Percentiles rank a stretch among this genome's conserved stretches.
Evolutionary conservation across 139 green algal species (phyloP).

Genomic region (Auxenochlorella protothecoides): DNA sequence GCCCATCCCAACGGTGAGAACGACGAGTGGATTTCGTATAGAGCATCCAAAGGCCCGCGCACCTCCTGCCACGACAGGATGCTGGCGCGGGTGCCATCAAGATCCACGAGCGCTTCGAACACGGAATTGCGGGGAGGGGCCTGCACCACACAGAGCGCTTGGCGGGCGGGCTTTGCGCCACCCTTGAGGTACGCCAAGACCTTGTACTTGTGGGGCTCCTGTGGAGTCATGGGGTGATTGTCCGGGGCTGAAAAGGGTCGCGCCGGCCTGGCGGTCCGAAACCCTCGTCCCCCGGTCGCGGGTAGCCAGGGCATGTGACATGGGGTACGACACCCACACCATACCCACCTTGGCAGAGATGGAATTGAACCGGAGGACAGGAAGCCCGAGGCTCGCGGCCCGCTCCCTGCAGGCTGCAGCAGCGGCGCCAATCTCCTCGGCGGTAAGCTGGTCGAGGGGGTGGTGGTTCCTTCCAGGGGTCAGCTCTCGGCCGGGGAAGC

Average conservation of each 20-base stretch:
- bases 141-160: conserved; percentile 30
- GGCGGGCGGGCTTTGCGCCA: conserved; percentile 13
- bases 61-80: conserved; percentile 38
- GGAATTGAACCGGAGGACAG: conserved; percentile 32
- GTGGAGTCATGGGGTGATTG: neutral
- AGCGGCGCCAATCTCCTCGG: conserved; percentile 29
- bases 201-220: conserved; percentile 43
- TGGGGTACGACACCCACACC: neutral
- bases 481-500: neutral
- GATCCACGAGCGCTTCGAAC: conserved; percentile 36
- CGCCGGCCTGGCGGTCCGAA: no score
- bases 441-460: conserved; percentile 30
- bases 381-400: conserved; percentile 12
- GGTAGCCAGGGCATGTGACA: no score
- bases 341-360: conserved; percentile 29
- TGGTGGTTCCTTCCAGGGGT: conserved; percentile 6
- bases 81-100: conserved; percentile 10
- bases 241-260: no score
- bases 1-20: no score
- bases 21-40: no score
- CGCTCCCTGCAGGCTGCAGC: conserved; percentile 17
- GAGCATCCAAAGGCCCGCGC: neutral
- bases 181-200: conserved; percentile 35
- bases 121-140: conserved; percentile 13
- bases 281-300: no score